Conservation (phyloP, 1,139 yeast species). For the Candida gigantensis region DNA sequence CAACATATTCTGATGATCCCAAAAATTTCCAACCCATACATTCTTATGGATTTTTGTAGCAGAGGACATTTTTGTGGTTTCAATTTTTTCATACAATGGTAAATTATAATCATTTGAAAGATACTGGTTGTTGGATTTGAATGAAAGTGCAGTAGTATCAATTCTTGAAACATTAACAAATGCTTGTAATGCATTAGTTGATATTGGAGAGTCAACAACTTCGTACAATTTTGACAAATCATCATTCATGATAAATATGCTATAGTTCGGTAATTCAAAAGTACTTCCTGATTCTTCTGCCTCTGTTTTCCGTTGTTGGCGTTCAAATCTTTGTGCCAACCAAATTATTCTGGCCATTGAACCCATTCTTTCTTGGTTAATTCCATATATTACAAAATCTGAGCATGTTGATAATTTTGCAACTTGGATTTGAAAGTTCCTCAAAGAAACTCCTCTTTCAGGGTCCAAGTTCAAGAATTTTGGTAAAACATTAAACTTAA, state of each 20-base stretch:
- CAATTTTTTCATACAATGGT: constrained; percentile 72
- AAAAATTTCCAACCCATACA: constrained; percentile 80
- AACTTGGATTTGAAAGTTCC: constrained; percentile 79
- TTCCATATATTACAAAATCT: constrained; percentile 65
- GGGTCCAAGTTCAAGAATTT: constrained; percentile 62
- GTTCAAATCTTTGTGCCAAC: constrained; percentile 51
- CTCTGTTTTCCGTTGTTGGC: constrained; percentile 16
- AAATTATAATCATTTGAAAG: constrained; percentile 69
- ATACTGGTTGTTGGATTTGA: constrained; percentile 7
- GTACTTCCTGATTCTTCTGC: neutral
- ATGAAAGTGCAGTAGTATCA: constrained; percentile 6
- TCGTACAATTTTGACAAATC: constrained; percentile 6
- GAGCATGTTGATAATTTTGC: constrained; percentile 67
- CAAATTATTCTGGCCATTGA: constrained; percentile 52
- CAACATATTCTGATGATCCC: constrained; percentile 46
- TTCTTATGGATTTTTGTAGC: constrained; percentile 60
- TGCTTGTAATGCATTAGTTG: constrained; percentile 6
- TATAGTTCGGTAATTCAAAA: constrained; percentile 12
- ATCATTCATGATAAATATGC: constrained; percentile 19
- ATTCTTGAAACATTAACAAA: constrained; percentile 11
- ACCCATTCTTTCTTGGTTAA: constrained; percentile 36
- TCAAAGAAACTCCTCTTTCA: constrained; percentile 62
- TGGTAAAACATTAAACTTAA: constrained; percentile 48
- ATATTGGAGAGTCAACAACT: constrained; percentile 1
- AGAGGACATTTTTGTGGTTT: constrained; percentile 79